Conservation (phyloP, 1,284 basidiomycete species). For the Trichosporon asahii region DNA sequence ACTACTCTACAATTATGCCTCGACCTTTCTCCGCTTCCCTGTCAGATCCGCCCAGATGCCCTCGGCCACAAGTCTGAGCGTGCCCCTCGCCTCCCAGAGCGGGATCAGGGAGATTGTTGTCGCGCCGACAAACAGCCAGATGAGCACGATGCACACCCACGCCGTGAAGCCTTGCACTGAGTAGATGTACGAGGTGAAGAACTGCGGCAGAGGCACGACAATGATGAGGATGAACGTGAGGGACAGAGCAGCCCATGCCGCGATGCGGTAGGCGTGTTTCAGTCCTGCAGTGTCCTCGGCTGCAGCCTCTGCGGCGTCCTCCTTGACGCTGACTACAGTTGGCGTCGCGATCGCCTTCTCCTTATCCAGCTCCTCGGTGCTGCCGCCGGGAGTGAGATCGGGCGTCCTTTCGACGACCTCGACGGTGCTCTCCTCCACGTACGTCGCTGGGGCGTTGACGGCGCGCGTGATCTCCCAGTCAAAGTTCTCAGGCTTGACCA, state of each 20-base stretch:
- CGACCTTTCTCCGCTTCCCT: background rate
- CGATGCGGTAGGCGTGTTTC: conserved; percentile 70
- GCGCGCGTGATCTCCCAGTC: conserved; percentile 73
- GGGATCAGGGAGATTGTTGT: conserved; percentile 77
- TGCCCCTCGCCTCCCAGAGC: conserved; percentile 72
- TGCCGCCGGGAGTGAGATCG: conserved; percentile 13
- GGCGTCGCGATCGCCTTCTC: conserved; percentile 39
- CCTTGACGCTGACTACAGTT: conserved; percentile 27
- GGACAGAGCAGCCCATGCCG: conserved; percentile 64
- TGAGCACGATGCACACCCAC: conserved; percentile 64
- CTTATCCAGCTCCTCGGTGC: conserved; percentile 54
- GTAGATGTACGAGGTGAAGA: conserved; percentile 72
- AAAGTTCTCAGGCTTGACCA: conserved; percentile 71
- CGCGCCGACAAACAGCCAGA: conserved; percentile 75
- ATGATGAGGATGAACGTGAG: conserved; percentile 54
- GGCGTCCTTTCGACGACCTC: conserved; percentile 21
- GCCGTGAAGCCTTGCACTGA: conserved; percentile 65
- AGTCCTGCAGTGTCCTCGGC: conserved; percentile 40
- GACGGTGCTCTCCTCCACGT: conserved; percentile 26
- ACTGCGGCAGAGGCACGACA: conserved; percentile 76
- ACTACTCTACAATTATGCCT: background rate
- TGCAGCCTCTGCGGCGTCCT: conserved; percentile 24
- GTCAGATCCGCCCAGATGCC: conserved; percentile 19
- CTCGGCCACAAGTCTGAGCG: conserved; percentile 58
- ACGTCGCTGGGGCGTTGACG: conserved; percentile 57